These are phyloP conservation scores for Delonix regia DNA, from an alignment of 306 rosid genomes.

Conservation along the genomic window DNA sequence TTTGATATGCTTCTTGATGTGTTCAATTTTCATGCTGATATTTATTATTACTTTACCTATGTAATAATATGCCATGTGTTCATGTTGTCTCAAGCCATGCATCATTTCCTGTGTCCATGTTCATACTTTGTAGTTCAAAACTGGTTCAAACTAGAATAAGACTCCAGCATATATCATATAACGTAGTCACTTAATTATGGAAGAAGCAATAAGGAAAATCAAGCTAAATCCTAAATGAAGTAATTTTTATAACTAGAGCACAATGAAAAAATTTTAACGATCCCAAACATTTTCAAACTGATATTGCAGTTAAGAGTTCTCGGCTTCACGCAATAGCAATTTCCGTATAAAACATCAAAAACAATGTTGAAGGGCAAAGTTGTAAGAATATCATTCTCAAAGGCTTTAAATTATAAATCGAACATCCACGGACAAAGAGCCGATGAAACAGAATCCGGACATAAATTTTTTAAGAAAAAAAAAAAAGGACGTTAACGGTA, in stretches of 20 bases:
- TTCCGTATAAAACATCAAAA: slow-evolving; percentile 12
- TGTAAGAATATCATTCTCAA: slow-evolving; percentile 5
- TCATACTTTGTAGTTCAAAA: not conserved
- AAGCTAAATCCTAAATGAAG: slow-evolving; percentile 2
- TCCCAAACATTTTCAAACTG: slow-evolving; percentile 9
- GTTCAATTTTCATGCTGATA: not conserved
- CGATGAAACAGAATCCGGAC: not conserved
- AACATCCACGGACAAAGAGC: not conserved
- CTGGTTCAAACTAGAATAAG: slow-evolving; percentile 13
- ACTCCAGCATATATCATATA: slow-evolving; percentile 6
- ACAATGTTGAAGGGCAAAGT: not conserved
- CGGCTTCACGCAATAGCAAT: not conserved
- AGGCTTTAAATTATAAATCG: not conserved
- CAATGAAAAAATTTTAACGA: not conserved
- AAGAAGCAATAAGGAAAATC: not conserved
- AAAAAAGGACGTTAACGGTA: not conserved
- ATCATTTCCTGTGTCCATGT: not conserved
- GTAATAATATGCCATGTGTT: not conserved
- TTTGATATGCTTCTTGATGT: not conserved
- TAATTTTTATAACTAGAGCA: slow-evolving; percentile 9
- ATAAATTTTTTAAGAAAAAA: not conserved
- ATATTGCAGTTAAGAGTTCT: not conserved
- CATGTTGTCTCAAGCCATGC: not conserved
- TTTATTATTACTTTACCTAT: not conserved
- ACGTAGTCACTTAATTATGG: not conserved